Conservation (phyloP, 2,329 filamentous ascomycete genomes). For the Colletotrichum incanum region DNA sequence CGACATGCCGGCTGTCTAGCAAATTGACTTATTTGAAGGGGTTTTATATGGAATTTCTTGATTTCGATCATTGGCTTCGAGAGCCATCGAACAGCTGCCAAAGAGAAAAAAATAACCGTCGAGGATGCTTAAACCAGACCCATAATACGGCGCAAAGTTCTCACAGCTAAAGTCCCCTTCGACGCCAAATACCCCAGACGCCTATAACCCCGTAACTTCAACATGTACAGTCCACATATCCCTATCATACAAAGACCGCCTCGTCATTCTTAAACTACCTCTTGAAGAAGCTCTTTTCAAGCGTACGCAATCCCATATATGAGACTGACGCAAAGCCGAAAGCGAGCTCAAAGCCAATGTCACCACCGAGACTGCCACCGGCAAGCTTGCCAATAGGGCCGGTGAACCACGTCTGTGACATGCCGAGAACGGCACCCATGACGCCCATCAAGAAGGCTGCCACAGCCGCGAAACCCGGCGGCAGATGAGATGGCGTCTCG, state of each 20-base stretch:
- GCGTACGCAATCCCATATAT: constrained; percentile 66
- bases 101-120: background rate
- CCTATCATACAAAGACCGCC: constrained; percentile 14
- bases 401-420: constrained; percentile 79
- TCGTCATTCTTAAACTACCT: constrained; percentile 48
- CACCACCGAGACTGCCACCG: constrained; percentile 63
- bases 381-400: constrained; percentile 77
- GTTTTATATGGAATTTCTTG: background rate
- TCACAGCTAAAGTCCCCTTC: background rate
- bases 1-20: too few relatives aligned
- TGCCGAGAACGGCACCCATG: constrained; percentile 77
- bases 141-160: too few relatives aligned
- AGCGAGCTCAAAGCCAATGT: constrained; percentile 73
- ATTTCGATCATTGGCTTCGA: background rate
- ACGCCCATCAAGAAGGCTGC: constrained; percentile 76
- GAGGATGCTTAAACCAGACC: background rate
- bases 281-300: constrained; percentile 59
- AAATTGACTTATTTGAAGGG: background rate
- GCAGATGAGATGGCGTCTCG: constrained; percentile 70
- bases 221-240: constrained; percentile 10
- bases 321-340: constrained; percentile 71
- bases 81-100: background rate
- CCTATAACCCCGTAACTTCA: background rate
- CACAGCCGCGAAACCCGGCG: constrained; percentile 75
- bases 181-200: constrained; percentile 12